phyloP scores from a whole-genome alignment of 1,284 basidiomycete species.

The Melanopsichium pennsylvanicum region DNA sequence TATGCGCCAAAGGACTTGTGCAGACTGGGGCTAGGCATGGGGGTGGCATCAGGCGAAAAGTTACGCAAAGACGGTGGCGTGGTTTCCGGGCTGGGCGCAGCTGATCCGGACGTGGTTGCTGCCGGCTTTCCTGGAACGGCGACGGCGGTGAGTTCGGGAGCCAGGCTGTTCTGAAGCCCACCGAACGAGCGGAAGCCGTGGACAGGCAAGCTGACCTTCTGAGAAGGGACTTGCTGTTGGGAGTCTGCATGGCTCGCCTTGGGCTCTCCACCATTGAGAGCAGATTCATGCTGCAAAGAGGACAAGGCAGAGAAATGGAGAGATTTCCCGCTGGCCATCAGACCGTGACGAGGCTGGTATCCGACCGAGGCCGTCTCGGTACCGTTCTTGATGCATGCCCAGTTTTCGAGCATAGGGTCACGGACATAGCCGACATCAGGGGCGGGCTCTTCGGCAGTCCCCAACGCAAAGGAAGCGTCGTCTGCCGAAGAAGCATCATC shows the following conservation, averaged over 20 bases:
- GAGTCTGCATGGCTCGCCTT: not conserved
- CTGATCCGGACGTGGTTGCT: not conserved
- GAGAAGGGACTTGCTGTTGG: constrained; percentile 4
- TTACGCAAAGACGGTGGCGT: constrained; percentile 26
- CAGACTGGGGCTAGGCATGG: constrained; percentile 55
- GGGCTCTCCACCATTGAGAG: constrained; percentile 10
- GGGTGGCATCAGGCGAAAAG: constrained; percentile 51
- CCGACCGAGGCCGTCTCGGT: constrained; percentile 30
- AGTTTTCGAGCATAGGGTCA: constrained; percentile 35
- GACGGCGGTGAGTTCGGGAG: constrained; percentile 7
- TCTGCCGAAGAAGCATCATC: constrained; percentile 31
- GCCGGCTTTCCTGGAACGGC: not conserved
- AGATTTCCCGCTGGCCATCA: constrained; percentile 44
- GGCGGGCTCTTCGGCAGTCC: constrained; percentile 28
- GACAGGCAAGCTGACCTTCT: constrained; percentile 46
- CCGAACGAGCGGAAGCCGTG: constrained; percentile 59
- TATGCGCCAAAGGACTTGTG: constrained; percentile 31
- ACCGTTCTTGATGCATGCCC: constrained; percentile 56
- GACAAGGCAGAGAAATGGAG: constrained; percentile 45
- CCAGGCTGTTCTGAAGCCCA: constrained; percentile 40
- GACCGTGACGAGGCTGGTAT: constrained; percentile 38
- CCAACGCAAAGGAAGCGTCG: constrained; percentile 5
- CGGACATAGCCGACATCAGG: constrained; percentile 36
- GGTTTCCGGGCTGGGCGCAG: constrained; percentile 6
- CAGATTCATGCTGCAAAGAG: constrained; percentile 28